A percentile compares a stretch with the other conserved stretches of the same genome.
These are phyloP conservation scores for Colletotrichum siamense DNA, from an alignment of 2,329 filamentous ascomycete genomes.

Conservation along the genomic window DNA sequence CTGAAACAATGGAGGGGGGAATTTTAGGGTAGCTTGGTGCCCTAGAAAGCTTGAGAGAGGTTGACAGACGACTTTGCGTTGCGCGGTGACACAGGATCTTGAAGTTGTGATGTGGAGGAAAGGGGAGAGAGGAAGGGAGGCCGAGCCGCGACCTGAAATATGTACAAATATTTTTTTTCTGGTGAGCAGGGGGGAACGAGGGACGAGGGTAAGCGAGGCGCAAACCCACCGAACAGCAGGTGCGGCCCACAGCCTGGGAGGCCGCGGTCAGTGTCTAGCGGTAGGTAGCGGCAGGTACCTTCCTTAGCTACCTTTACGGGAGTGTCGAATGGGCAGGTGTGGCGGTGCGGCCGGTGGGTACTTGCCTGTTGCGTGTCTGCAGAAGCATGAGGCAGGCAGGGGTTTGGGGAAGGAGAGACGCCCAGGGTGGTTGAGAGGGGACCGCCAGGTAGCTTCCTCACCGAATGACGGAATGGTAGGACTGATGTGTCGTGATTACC, in stretches of 20 bases:
- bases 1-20: slow-evolving; percentile 73
- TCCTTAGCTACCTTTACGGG: neutral
- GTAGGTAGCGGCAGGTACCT: neutral
- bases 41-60: slow-evolving; percentile 66
- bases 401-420: neutral
- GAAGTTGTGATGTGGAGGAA: slow-evolving; percentile 47
- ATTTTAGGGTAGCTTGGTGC: slow-evolving; percentile 85
- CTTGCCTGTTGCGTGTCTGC: slow-evolving; percentile 20
- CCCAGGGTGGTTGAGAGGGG: slow-evolving; percentile 3
- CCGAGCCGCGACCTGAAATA: slow-evolving; percentile 24
- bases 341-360: slow-evolving; percentile 20
- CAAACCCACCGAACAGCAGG: slow-evolving; percentile 21
- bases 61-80: slow-evolving; percentile 53
- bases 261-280: neutral
- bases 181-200: slow-evolving; percentile 19
- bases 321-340: slow-evolving; percentile 10
- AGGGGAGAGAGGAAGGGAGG: slow-evolving; percentile 34
- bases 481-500: slow-evolving; percentile 5
- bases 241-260: slow-evolving; percentile 14
- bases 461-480: slow-evolving; percentile 10
- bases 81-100: slow-evolving; percentile 52
- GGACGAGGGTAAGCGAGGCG: slow-evolving; percentile 22
- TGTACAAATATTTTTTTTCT: slow-evolving; percentile 45
- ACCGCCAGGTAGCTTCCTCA: neutral
- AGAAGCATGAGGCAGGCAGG: neutral